Percentiles rank a stretch among this genome's conserved stretches.
Evolutionary conservation across 2,329 filamentous ascomycete genomes (phyloP).

Genomic region (Sarocladium brachiariae): DNA sequence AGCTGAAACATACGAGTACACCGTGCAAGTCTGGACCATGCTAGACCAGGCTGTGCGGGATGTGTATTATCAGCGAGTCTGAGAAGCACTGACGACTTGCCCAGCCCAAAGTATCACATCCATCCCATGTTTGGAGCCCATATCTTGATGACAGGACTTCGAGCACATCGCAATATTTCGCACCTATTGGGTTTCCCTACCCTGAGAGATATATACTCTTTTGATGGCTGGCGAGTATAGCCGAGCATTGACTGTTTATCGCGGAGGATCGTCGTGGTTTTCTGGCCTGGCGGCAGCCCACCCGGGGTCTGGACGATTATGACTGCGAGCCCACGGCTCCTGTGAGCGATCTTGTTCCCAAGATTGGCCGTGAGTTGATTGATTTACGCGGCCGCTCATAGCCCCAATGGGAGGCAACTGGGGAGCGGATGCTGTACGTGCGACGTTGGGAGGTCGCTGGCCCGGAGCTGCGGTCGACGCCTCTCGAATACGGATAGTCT

Average conservation of each 20-base stretch:
- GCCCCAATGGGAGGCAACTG: constrained; percentile 1
- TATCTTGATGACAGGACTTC: too few species aligned
- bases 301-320: neutral
- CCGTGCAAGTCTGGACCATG: too few species aligned
- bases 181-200: too few species aligned
- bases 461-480: neutral
- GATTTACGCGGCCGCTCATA: neutral
- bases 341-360: neutral
- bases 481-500: neutral
- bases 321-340: neutral
- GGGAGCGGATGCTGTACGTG: neutral
- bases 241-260: neutral
- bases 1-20: too few species aligned
- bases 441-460: neutral
- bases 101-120: too few species aligned
- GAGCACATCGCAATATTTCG: too few species aligned
- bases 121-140: too few species aligned
- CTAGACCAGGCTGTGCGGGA: too few species aligned
- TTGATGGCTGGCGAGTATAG: too few species aligned
- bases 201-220: too few species aligned
- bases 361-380: neutral
- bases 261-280: neutral
- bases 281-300: neutral
- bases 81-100: too few species aligned
- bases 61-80: too few species aligned